Percentiles rank a stretch among this genome's conserved stretches.
phyloP scores from a whole-genome alignment of 2,329 filamentous ascomycete species.

The Myriosclerotinia curreyana region DNA sequence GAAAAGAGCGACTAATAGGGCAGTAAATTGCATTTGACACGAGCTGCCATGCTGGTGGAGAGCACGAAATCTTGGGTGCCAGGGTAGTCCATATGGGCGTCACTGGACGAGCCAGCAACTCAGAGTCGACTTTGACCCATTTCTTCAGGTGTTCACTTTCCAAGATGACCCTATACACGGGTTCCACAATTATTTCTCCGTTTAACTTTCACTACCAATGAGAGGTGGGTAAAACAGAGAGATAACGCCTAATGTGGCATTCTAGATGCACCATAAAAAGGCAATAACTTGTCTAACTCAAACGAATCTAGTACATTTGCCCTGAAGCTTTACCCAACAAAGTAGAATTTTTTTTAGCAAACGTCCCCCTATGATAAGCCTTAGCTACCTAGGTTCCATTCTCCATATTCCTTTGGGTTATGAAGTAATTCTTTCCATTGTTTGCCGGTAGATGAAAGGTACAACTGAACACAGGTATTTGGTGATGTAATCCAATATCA shows the following conservation, averaged over 20 bases:
- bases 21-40: conserved; percentile 19
- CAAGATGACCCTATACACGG: conserved; percentile 5
- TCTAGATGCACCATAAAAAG: not conserved
- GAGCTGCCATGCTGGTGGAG: conserved; percentile 17
- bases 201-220: not conserved
- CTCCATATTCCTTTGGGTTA: not conserved
- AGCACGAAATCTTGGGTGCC: conserved; percentile 8
- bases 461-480: not conserved
- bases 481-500: not conserved
- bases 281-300: conserved; percentile 1
- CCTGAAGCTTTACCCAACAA: not conserved
- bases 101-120: conserved; percentile 13
- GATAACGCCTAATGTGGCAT: conserved; percentile 11
- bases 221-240: not conserved
- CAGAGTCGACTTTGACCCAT: conserved; percentile 17
- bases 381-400: not conserved
- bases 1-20: conserved; percentile 17
- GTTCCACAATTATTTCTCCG: conserved; percentile 11
- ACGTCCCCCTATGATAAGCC: not conserved
- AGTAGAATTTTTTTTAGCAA: not conserved
- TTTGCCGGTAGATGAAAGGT: conserved; percentile 1
- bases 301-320: not conserved
- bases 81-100: conserved; percentile 9
- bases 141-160: not conserved
- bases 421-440: not conserved